A percentile compares a stretch with the other conserved stretches of the same genome.
phyloP scores from a whole-genome alignment of 2,329 filamentous ascomycete genomes.

The Pseudocercospora macadamiae region DNA sequence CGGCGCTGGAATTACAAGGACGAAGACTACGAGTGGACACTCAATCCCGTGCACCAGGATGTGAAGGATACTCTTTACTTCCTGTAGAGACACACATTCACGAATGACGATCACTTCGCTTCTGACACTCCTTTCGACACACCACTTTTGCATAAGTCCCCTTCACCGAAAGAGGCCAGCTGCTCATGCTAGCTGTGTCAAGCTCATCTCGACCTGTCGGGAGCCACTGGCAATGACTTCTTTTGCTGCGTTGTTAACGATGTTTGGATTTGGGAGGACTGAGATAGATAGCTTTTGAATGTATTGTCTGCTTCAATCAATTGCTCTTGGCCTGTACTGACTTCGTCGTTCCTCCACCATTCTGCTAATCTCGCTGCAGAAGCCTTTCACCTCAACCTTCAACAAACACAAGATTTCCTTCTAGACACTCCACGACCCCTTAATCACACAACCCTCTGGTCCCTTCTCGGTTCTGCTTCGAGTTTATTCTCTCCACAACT shows the following conservation, averaged over 20 bases:
- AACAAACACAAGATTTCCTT: no score
- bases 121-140: slow-evolving; percentile 14
- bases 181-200: slow-evolving; percentile 18
- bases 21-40: not conserved
- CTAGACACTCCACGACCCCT: no score
- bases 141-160: slow-evolving; percentile 16
- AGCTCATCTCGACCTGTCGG: slow-evolving; percentile 14
- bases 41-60: slow-evolving; percentile 7
- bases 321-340: not conserved
- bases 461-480: no score
- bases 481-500: no score
- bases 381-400: no score
- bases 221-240: slow-evolving; percentile 9
- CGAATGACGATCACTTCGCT: slow-evolving; percentile 2
- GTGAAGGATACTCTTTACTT: slow-evolving; percentile 19
- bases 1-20: not conserved
- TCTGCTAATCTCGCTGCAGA: not conserved
- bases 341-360: not conserved
- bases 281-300: not conserved
- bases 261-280: no score
- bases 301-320: no score
- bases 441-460: no score
- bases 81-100: slow-evolving; percentile 10
- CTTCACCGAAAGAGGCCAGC: slow-evolving; percentile 18
- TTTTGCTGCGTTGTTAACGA: not conserved